Evolutionary conservation across 345 rosid species (phyloP).

Genomic region (Salix koriyanagi): DNA sequence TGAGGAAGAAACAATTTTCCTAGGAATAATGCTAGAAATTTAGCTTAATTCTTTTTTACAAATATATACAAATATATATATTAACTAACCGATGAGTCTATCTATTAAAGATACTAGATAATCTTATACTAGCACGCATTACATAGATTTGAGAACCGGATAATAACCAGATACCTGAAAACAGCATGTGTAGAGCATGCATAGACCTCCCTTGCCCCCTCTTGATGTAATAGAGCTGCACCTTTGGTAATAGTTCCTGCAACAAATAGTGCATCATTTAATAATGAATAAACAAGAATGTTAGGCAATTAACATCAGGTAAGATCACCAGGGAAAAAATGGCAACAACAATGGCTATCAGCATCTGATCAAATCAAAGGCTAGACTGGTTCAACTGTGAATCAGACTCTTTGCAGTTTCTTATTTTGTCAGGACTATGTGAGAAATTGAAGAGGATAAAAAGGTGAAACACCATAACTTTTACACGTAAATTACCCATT

Average conservation of each 20-base stretch:
- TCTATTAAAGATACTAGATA: too few species aligned
- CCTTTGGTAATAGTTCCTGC: constrained; percentile 92
- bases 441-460: background rate
- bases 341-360: background rate
- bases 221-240: constrained; percentile 93
- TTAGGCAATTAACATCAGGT: background rate
- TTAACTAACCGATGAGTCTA: too few species aligned
- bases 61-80: too few species aligned
- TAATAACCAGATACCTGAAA: constrained; percentile 55
- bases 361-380: background rate
- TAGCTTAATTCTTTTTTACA: background rate
- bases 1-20: too few species aligned
- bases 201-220: constrained; percentile 95
- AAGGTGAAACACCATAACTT: background rate
- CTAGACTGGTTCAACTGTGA: background rate
- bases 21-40: too few species aligned
- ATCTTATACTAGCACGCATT: background rate
- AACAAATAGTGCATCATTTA: constrained; percentile 11
- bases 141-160: background rate
- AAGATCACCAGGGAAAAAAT: too few species aligned
- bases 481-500: background rate
- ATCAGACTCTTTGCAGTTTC: background rate
- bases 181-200: constrained; percentile 96
- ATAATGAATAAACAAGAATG: background rate
- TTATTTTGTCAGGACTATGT: too few species aligned